These are phyloP conservation scores for Venustampulla echinocandica DNA, from an alignment of 495 filamentous ascomycete species.

Conservation along the genomic window DNA sequence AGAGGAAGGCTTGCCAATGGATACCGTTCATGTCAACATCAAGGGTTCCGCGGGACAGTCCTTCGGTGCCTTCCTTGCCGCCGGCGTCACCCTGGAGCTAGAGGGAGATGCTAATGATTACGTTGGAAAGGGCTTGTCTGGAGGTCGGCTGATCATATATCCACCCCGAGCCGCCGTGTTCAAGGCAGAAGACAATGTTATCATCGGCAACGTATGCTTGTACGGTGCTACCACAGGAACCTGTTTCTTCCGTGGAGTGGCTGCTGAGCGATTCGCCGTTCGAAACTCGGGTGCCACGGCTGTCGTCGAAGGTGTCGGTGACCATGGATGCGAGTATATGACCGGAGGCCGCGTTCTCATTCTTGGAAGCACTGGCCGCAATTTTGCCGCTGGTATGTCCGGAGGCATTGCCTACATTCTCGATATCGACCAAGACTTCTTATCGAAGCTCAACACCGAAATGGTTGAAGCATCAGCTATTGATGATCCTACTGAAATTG, in stretches of 20 bases:
- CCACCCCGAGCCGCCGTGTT: slow-evolving; percentile 87
- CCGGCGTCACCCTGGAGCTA: slow-evolving; percentile 91
- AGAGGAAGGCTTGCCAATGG: slow-evolving; percentile 81
- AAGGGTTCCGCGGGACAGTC: slow-evolving; percentile 98
- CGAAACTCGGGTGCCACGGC: slow-evolving; percentile 96
- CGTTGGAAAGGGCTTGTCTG: slow-evolving; percentile 94
- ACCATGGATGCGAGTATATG: slow-evolving; percentile 99
- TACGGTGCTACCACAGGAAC: slow-evolving; percentile 92
- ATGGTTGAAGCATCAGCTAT: slow-evolving; percentile 92
- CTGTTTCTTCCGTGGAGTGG: slow-evolving; percentile 96
- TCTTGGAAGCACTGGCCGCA: slow-evolving; percentile 89
- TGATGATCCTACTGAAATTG: slow-evolving; percentile 87
- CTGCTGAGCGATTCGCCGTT: slow-evolving; percentile 95
- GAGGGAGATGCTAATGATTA: slow-evolving; percentile 98
- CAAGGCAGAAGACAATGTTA: slow-evolving; percentile 96
- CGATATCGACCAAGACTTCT: slow-evolving; percentile 86
- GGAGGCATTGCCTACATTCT: slow-evolving; percentile 97
- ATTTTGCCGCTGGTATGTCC: slow-evolving; percentile 99
- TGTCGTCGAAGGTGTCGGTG: slow-evolving; percentile 94
- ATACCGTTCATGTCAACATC: slow-evolving; percentile 96
- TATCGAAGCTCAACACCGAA: slow-evolving; percentile 92
- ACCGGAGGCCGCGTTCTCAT: slow-evolving; percentile 90
- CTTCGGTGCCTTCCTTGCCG: slow-evolving; percentile 91
- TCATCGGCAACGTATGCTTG: slow-evolving; percentile 94
- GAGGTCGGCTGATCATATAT: slow-evolving; percentile 92